phyloP scores from a whole-genome alignment of 2,329 filamentous ascomycete genomes.

The Trichophyton schoenleinii region DNA sequence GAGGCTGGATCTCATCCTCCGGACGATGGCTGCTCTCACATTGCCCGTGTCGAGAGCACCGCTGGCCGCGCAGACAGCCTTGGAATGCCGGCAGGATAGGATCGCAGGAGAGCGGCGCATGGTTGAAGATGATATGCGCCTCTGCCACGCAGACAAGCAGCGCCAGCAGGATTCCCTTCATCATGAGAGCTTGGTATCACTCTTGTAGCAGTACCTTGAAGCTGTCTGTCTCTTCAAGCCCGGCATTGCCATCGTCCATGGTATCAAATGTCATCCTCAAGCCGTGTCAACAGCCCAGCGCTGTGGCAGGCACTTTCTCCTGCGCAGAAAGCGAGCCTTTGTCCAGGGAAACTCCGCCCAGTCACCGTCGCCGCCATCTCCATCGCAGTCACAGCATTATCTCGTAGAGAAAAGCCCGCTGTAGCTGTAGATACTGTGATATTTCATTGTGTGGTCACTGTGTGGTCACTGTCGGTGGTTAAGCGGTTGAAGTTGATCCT shows the following conservation, averaged over 20 bases:
- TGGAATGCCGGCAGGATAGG: conserved; percentile 1
- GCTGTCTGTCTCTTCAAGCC: background rate
- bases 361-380: background rate
- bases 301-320: background rate
- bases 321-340: background rate
- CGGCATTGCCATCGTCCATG: background rate
- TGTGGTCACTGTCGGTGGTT: background rate
- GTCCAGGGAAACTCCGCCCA: background rate
- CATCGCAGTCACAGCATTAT: background rate
- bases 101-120: conserved; percentile 7
- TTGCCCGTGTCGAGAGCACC: conserved; percentile 7
- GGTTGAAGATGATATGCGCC: conserved; percentile 11
- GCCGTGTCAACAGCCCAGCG: background rate
- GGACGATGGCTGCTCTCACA: background rate
- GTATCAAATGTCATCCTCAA: background rate
- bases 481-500: conserved; percentile 6
- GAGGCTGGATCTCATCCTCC: background rate
- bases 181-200: background rate
- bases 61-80: conserved; percentile 9
- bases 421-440: background rate
- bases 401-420: background rate
- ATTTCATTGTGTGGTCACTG: no score
- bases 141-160: background rate
- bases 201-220: background rate
- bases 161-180: background rate